Base-by-base conservation (phyloP, 2,329 filamentous ascomycete species). In the Talaromyces sp. region DNA sequence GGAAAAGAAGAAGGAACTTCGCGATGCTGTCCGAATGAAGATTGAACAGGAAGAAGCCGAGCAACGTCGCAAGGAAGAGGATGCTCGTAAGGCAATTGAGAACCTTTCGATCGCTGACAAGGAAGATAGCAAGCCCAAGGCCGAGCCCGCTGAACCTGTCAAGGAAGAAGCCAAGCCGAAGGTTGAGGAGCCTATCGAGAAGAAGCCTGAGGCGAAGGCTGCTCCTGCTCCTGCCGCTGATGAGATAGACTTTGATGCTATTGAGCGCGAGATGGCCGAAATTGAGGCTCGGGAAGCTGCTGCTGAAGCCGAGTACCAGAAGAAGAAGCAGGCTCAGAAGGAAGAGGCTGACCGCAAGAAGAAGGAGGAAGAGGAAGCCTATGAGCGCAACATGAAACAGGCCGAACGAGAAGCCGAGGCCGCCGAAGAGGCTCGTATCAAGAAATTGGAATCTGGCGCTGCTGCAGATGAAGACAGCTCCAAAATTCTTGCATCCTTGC, bases 281-380 rank as follows among this genome's bases (percentile, higher is more conserved):
- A 73, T 78, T 35, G 81, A 83, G 67, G 80, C 79, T 41, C 79
- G 80, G 70, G 81, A 83, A 68, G 73, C 73, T 39, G 79, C 78
- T 7, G 75, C 73, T 4, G 81, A 83, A 67, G 78, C 76, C 54
- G 78, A 76, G 15, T 83, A 83, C 70, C 73, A 91, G 75, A 89
- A 91, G 75, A 90, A 91, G 78, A 93, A 93, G 78, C 86, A 91
- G 72, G 89, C 88, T n/a, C 88, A 92, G 75, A 91, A 91, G 77
- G 81, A 81, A 67, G 80, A 79, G 68, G 73, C 74, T 41, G 79
- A 74, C 31, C 78, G 79, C 67, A 81, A 81, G 69, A 79, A 81
- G 67, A 77, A 78, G 57, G 80, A 83, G 63, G 80, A 81, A 45
- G 75, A 68, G 15, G 79, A 79, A 43, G 72, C 75, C 5, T 81